Evolutionary conservation across 352 stramenopile genomes (phyloP).

Genomic region (Albugo candida): DNA sequence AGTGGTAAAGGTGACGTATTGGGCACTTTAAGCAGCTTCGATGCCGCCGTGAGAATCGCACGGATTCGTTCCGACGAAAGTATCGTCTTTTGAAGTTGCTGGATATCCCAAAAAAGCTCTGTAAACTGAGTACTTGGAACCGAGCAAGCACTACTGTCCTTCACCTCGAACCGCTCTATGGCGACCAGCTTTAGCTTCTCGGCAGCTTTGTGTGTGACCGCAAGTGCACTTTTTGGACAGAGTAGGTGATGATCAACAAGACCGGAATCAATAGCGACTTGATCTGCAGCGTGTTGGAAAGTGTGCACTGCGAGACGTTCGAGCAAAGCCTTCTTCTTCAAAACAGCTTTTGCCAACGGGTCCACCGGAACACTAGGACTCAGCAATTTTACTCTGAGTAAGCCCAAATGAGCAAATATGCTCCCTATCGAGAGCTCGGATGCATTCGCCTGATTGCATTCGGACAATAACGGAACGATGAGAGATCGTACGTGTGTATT

Average conservation of each 20-base stretch:
- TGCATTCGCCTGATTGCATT: neutral
- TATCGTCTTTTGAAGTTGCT: slow-evolving; percentile 52
- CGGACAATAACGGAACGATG: too few relatives aligned
- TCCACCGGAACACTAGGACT: slow-evolving; percentile 90
- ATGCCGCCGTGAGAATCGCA: neutral
- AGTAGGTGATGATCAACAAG: slow-evolving; percentile 9
- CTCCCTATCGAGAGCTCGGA: slow-evolving; percentile 24
- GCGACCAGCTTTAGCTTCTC: slow-evolving; percentile 8
- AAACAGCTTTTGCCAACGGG: slow-evolving; percentile 83
- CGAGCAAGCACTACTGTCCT: slow-evolving; percentile 7
- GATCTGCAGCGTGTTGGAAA: slow-evolving; percentile 32
- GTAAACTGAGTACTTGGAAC: slow-evolving; percentile 31
- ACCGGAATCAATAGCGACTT: slow-evolving; percentile 25
- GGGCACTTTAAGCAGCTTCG: too few relatives aligned
- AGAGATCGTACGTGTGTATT: too few relatives aligned
- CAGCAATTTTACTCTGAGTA: slow-evolving; percentile 86
- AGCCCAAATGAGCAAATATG: slow-evolving; percentile 79
- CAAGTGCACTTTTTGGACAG: neutral
- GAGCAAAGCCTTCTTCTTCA: slow-evolving; percentile 87
- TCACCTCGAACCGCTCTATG: slow-evolving; percentile 12
- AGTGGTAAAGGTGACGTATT: too few relatives aligned
- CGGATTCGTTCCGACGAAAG: neutral
- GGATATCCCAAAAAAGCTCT: slow-evolving; percentile 53
- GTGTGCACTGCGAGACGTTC: slow-evolving; percentile 60
- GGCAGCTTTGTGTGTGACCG: neutral